Conservation (phyloP, 2,329 filamentous ascomycete genomes). For the Aspergillus nomiae region DNA sequence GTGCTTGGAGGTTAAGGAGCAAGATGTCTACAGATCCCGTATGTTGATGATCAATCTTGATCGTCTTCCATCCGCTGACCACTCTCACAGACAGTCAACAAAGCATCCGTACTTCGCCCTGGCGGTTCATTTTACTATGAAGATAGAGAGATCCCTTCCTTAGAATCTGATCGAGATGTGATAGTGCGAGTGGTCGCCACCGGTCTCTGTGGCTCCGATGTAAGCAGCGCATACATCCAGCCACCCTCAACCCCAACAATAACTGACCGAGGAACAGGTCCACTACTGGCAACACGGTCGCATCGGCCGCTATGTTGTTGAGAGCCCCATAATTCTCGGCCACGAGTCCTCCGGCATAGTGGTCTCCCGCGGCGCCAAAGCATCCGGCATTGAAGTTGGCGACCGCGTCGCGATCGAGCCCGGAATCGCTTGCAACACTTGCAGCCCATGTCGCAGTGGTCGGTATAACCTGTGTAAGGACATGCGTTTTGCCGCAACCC, state of each 20-base stretch:
- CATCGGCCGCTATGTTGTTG: slow-evolving; percentile 40
- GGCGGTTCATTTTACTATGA: slow-evolving; percentile 26
- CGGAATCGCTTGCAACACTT: slow-evolving; percentile 69
- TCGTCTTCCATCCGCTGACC: not conserved
- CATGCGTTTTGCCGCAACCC: slow-evolving; percentile 88
- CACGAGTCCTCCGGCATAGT: slow-evolving; percentile 71
- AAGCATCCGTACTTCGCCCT: slow-evolving; percentile 23
- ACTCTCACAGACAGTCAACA: not conserved
- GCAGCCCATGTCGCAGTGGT: slow-evolving; percentile 71
- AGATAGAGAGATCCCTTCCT: slow-evolving; percentile 17
- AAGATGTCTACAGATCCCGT: not conserved
- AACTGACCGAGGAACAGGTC: slow-evolving; percentile 23
- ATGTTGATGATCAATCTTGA: not conserved
- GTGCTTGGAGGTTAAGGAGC: not conserved
- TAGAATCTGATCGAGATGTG: slow-evolving; percentile 61
- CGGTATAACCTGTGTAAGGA: slow-evolving; percentile 83
- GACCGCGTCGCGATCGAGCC: slow-evolving; percentile 77
- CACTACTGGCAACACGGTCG: slow-evolving; percentile 45
- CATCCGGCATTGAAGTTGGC: slow-evolving; percentile 58
- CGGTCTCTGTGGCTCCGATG: slow-evolving; percentile 82
- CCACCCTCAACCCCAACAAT: not conserved
- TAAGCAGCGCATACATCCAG: slow-evolving; percentile 37
- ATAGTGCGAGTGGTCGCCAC: slow-evolving; percentile 77
- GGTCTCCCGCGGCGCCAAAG: slow-evolving; percentile 56
- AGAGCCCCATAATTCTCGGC: slow-evolving; percentile 52